Conservation (phyloP, 306 rosid species). For the Bauhinia variegata region DNA sequence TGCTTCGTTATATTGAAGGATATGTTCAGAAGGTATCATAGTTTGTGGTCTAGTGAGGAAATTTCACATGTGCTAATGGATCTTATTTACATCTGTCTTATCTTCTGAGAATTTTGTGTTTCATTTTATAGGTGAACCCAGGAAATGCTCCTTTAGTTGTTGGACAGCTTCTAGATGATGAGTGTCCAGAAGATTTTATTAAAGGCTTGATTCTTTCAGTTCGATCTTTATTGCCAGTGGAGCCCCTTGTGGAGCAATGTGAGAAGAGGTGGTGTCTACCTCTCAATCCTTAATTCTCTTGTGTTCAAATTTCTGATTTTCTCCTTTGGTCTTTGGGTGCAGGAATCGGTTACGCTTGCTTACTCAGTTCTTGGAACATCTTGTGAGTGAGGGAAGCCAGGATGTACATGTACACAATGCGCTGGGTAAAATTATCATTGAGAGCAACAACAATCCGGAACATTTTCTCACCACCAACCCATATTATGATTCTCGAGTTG, state of each 20-base stretch:
- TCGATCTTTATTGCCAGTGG: slow-evolving; percentile 98
- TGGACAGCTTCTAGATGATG: slow-evolving; percentile 97
- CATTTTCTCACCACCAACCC: slow-evolving; percentile 99
- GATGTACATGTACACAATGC: slow-evolving; percentile 99
- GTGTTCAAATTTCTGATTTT: slow-evolving; percentile 23
- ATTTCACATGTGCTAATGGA: slow-evolving; percentile 5
- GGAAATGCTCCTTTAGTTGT: slow-evolving; percentile 98
- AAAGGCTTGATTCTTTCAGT: slow-evolving; percentile 97
- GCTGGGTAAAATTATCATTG: slow-evolving; percentile 95
- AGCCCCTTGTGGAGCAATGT: slow-evolving; percentile 97
- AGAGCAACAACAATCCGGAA: slow-evolving; percentile 97
- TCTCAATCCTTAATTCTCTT: slow-evolving; percentile 5
- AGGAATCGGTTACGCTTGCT: slow-evolving; percentile 98
- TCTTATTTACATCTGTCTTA: slow-evolving; percentile 14
- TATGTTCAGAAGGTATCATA: slow-evolving; percentile 91
- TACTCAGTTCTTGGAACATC: slow-evolving; percentile 97
- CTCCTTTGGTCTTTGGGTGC: slow-evolving; percentile 35
- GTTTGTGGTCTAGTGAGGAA: slow-evolving; percentile 13
- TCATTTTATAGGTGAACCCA: slow-evolving; percentile 82
- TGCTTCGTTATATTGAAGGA: slow-evolving; percentile 99
- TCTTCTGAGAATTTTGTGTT: not conserved
- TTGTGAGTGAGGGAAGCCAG: slow-evolving; percentile 99
- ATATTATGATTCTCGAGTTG: slow-evolving; percentile 97
- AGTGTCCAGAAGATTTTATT: slow-evolving; percentile 98
- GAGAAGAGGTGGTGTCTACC: slow-evolving; percentile 80